These are phyloP conservation scores for Dactylellina drechsleri DNA, from an alignment of 2,329 filamentous ascomycete genomes.

Conservation along the genomic window DNA sequence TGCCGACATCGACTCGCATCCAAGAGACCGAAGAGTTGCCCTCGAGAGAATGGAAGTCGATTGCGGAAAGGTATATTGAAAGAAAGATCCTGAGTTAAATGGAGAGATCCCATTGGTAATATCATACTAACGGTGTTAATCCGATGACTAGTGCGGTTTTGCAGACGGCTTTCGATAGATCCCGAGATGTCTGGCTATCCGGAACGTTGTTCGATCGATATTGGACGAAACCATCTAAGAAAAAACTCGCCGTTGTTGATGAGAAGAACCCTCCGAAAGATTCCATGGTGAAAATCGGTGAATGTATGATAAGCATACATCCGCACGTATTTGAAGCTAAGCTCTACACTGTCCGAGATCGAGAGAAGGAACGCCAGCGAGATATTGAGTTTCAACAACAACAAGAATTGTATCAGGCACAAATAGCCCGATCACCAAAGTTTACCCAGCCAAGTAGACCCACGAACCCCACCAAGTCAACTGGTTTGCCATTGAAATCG, in stretches of 20 bases:
- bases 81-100: neutral
- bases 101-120: neutral
- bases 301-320: conserved; percentile 78
- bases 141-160: conserved; percentile 72
- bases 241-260: conserved; percentile 68
- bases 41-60: conserved; percentile 74
- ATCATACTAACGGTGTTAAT: conserved; percentile 53
- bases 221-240: conserved; percentile 79
- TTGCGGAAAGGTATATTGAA: conserved; percentile 73
- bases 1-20: conserved; percentile 30
- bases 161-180: conserved; percentile 76
- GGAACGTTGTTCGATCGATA: conserved; percentile 75
- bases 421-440: conserved; percentile 43
- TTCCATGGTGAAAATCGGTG: conserved; percentile 77
- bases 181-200: conserved; percentile 78
- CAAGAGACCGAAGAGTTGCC: conserved; percentile 70
- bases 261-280: conserved; percentile 77
- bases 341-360: conserved; percentile 76
- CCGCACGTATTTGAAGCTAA: conserved; percentile 82
- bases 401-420: conserved; percentile 45
- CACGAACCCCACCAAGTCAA: conserved; percentile 8
- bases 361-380: conserved; percentile 60
- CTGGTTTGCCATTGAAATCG: conserved; percentile 46
- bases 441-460: conserved; percentile 11
- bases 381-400: conserved; percentile 63